phyloP scores from a whole-genome alignment of 106 monocot genomes.

The Dioscorea zingiberensis region DNA sequence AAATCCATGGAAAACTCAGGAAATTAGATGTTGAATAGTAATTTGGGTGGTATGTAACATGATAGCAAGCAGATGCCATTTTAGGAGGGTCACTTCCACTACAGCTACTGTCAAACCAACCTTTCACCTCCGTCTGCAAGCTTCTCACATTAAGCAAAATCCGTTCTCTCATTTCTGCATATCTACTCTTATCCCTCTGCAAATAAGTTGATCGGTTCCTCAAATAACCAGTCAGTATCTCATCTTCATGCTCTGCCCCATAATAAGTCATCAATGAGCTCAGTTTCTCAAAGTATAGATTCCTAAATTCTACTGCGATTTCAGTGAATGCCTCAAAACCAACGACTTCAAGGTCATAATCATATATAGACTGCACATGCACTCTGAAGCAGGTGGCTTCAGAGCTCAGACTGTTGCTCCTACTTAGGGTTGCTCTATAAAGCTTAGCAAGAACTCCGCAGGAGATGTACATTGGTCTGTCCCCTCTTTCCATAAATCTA shows the following conservation, averaged over 20 bases:
- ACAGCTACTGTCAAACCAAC: constrained; percentile 46
- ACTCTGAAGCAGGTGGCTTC: not conserved
- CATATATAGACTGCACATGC: constrained; percentile 22
- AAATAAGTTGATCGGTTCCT: constrained; percentile 40
- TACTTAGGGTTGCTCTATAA: constrained; percentile 25
- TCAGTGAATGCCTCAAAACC: constrained; percentile 65
- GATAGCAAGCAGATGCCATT: constrained; percentile 81
- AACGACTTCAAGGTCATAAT: constrained; percentile 60
- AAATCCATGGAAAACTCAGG: constrained; percentile 79
- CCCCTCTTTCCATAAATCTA: constrained; percentile 95
- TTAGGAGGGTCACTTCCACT: constrained; percentile 22
- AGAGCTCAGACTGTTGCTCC: not conserved
- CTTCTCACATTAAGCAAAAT: constrained; percentile 39
- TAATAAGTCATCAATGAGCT: constrained; percentile 75
- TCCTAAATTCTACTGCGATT: constrained; percentile 45
- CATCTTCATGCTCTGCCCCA: constrained; percentile 57
- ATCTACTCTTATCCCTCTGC: constrained; percentile 51
- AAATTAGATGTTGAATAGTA: constrained; percentile 24
- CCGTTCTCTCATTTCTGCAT: constrained; percentile 69
- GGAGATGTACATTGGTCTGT: constrained; percentile 57
- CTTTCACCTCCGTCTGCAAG: constrained; percentile 54
- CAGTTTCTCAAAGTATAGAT: constrained; percentile 61
- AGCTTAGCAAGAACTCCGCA: constrained; percentile 74
- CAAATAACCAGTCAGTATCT: constrained; percentile 81
- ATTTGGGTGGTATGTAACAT: constrained; percentile 63